These are phyloP conservation scores for Malassezia restricta DNA, from an alignment of 1,284 basidiomycete genomes.

Conservation along the genomic window DNA sequence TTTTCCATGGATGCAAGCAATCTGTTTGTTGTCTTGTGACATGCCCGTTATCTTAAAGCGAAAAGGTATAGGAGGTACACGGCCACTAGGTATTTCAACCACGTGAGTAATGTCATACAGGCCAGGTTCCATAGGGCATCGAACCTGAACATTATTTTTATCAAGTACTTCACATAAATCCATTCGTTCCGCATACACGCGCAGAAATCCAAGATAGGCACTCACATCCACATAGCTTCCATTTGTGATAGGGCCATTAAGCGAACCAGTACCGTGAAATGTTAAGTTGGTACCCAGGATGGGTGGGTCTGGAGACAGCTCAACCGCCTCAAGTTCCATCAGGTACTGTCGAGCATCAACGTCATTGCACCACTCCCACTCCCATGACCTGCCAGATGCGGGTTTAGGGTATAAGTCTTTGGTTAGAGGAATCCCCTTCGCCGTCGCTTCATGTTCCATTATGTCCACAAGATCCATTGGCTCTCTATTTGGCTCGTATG, in stretches of 20 bases:
- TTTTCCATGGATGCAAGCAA: background rate
- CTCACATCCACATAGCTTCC: conserved; percentile 37
- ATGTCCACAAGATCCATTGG: conserved; percentile 11
- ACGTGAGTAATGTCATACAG: conserved; percentile 35
- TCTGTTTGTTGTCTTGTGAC: background rate
- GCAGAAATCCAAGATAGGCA: conserved; percentile 40
- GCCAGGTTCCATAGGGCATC: conserved; percentile 36
- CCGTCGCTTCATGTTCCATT: conserved; percentile 1
- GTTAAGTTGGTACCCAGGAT: conserved; percentile 39
- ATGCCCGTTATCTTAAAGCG: background rate
- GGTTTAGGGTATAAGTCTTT: background rate
- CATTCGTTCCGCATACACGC: conserved; percentile 28
- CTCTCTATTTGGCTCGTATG: background rate
- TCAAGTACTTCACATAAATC: conserved; percentile 38
- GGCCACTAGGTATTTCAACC: background rate
- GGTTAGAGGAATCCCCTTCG: conserved; percentile 1
- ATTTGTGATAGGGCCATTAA: conserved; percentile 25
- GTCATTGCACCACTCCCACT: conserved; percentile 34
- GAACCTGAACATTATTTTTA: conserved; percentile 32
- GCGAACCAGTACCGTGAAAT: conserved; percentile 29
- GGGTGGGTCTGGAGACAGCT: conserved; percentile 40
- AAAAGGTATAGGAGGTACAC: background rate
- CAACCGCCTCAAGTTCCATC: conserved; percentile 28
- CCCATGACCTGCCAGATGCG: conserved; percentile 19
- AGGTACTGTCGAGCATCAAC: conserved; percentile 15